Conservation (phyloP, 108 stramenopile genomes). For the Cyclotella cryptica region DNA sequence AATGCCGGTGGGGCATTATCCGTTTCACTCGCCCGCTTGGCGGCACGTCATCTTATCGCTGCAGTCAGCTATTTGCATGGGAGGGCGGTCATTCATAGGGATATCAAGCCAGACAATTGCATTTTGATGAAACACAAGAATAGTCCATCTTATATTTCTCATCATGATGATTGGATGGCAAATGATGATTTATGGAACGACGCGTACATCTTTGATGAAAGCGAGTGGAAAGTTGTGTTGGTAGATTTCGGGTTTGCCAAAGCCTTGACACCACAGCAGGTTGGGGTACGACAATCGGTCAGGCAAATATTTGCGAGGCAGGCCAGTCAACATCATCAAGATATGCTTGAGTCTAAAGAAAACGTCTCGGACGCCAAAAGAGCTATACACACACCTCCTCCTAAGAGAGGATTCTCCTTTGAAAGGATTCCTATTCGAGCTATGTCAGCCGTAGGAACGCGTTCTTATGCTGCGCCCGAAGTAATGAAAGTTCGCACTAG, state of each 20-base stretch:
- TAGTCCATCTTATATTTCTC: conserved; percentile 16
- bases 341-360: neutral
- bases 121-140: conserved; percentile 65
- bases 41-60: conserved; percentile 74
- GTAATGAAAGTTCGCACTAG: conserved; percentile 35
- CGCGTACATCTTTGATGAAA: conserved; percentile 51
- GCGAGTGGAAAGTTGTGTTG: conserved; percentile 75
- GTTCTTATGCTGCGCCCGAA: conserved; percentile 85
- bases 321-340: neutral
- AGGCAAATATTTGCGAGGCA: conserved; percentile 39
- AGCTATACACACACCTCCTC: too few species aligned
- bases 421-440: conserved; percentile 22
- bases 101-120: conserved; percentile 85
- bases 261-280: conserved; percentile 70
- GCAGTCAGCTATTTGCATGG: conserved; percentile 86
- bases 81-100: conserved; percentile 68
- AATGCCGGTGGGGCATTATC: conserved; percentile 75
- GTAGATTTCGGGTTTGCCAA: conserved; percentile 90
- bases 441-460: conserved; percentile 80
- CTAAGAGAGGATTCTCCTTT: conserved; percentile 1
- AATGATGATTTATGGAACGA: conserved; percentile 79
- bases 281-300: conserved; percentile 33
- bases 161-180: conserved; percentile 63
- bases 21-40: conserved; percentile 66
- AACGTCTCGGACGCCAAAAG: neutral